These are phyloP conservation scores for Odontarrhena argentea DNA, from an alignment of 345 rosid species.

Conservation along the genomic window DNA sequence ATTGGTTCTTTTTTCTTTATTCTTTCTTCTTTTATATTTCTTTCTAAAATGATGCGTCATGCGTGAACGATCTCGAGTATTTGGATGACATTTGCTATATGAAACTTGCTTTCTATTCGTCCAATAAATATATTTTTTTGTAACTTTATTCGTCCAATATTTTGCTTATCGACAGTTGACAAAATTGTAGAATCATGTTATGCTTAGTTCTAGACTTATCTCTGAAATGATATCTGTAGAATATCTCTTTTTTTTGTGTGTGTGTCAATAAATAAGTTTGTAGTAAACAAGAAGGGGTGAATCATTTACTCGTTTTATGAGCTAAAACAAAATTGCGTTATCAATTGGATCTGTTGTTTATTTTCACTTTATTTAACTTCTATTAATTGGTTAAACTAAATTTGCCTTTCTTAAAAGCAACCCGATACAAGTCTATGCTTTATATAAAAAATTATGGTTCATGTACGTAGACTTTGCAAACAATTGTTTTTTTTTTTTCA, in stretches of 20 bases:
- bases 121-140: background rate
- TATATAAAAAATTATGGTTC: background rate
- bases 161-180: conserved; percentile 6
- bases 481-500: background rate
- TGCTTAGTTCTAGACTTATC: no score
- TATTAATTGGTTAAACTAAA: background rate
- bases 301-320: no score
- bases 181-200: no score
- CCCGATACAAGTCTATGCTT: background rate
- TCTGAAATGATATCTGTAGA: no score
- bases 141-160: background rate
- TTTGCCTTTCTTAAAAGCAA: background rate
- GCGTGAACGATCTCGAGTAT: conserved; percentile 41
- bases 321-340: no score
- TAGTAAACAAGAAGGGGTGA: no score
- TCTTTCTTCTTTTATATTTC: background rate
- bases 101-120: background rate
- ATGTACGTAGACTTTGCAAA: conserved; percentile 25
- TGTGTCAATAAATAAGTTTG: no score
- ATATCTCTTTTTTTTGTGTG: no score
- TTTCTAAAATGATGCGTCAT: conserved; percentile 24
- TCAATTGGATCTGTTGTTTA: background rate
- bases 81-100: background rate
- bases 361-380: background rate
- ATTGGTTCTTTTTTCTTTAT: conserved; percentile 40